Evolutionary conservation across 768 basidiomycete species (phyloP), one percentile per base, ranked within the genome.

Genomic region (Boletus patriciae): DNA sequence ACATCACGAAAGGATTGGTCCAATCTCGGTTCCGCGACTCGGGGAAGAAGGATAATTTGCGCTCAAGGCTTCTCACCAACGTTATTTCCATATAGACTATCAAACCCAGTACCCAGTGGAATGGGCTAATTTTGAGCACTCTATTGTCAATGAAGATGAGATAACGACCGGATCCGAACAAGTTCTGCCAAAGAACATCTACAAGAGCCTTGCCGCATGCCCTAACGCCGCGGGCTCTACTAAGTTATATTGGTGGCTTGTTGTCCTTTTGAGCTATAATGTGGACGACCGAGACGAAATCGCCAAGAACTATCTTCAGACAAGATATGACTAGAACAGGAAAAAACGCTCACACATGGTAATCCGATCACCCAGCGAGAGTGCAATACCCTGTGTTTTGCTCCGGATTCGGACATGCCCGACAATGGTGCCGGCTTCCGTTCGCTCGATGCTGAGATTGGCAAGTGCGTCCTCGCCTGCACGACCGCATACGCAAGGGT

Each of bases 331-430:
- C 16, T 5, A 40, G 38, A 4, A 9, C 12, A 21, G 2, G 23
- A 10, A 5, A 27, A 46, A 45, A 9, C 6, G 67, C 78, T 54
- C 57, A 82, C 82, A 80, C 72, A 82, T 78, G 11, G 82, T 92
- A 66, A 94, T 93, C 66, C 86, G 80, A 73, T 95, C 94, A n/a
- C 93, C 96, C 59, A 99, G 73, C 18, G 91, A 92, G 59, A 98
- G 78, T 2, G 96, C 96, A 59, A 98, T 98, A 51, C 96, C 96
- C 72, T 98, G 96, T 23, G 96, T 98, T 77, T 98, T 98, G 69
- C 92, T 94, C 55, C 96, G 84, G 68, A 98, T 98, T 50, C 96
- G 85, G 10, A 98, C 93, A 73, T 98, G 95, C 0, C 96, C 96
- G 15, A 87, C 87, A 55, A 98, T 87, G 6, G 79, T 82, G 1